phyloP scores from a whole-genome alignment of 305 asterid species.

The Solanum hybrid region DNA sequence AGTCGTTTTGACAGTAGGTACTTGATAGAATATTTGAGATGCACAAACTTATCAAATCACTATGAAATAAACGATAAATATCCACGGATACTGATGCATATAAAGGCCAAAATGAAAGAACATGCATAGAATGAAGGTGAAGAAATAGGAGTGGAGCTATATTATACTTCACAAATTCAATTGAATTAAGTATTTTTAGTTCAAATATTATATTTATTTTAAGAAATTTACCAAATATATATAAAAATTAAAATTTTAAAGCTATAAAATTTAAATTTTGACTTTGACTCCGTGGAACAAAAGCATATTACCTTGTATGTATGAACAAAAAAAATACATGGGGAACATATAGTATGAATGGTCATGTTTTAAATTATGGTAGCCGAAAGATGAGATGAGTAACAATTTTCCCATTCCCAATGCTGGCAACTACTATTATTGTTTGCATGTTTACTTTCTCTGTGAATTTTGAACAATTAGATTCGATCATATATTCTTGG shows the following conservation, averaged over 20 bases:
- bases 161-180: background rate
- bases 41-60: background rate
- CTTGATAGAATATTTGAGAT: too few species aligned
- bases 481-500: background rate
- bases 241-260: too few species aligned
- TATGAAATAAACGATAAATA: background rate
- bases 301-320: background rate
- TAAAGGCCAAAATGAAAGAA: background rate
- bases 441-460: slow-evolving; percentile 12
- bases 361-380: slow-evolving; percentile 20
- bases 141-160: background rate
- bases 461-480: background rate
- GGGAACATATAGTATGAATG: slow-evolving; percentile 12
- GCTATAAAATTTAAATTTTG: too few species aligned
- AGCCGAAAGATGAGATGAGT: slow-evolving; percentile 29
- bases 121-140: background rate
- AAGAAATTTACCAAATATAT: too few species aligned
- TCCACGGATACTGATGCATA: too few species aligned
- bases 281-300: accelerated
- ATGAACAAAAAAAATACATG: background rate
- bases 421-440: slow-evolving; percentile 20
- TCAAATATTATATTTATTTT: too few species aligned
- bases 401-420: slow-evolving; percentile 26
- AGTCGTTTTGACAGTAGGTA: background rate
- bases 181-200: too few species aligned